Base-by-base conservation (phyloP, 1,284 basidiomycete genomes). In the Cerrena zonata region DNA sequence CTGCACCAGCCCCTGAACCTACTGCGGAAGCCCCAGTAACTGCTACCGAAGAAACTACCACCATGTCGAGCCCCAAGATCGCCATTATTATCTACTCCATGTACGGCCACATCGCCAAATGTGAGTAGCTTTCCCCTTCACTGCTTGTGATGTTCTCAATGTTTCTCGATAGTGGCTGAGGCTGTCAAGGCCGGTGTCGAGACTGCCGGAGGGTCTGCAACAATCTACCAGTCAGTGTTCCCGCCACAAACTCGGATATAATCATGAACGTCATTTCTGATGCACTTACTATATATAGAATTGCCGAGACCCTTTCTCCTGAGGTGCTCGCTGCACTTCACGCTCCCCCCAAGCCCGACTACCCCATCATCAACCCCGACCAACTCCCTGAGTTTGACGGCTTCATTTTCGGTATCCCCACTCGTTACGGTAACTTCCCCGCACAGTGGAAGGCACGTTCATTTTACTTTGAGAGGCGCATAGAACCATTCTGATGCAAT, bases 41-140 rank as follows among this genome's bases (percentile, higher is more conserved):
- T 44, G 48, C 53, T 18, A 13, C 56, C 49, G 41, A 58, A 10
- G 27, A 57, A 37, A 44, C 46, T 24, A 1, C 51, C 49, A 46
- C 60, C 49, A 69, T 67, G 65, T 58, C 62, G 34, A 48, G 61
- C 22, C 84, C 87, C 45, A 82, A 79, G 63, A 75, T 90, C 63
- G 89, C 86, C 51, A 89, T 93, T 61, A 69, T 90, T 61, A 85
- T 90, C 75, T 93, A 93, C 76, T 74, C 84, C 51, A 78, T 88
- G 69, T 92, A 88, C 65, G 89, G 89, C 58, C 91, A 93, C 69
- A 79, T 91, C 65, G 76, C 75, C 58, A 79, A 78, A 62, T 46
- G 86, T 89, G 63, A 44, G 84, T 77, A 2, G 15, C 15, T 27
- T 25, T 37, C 25, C 24, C 30, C 34, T 15, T 49, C 26, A 18